Evolutionary conservation across 116 monocot genomes (phyloP).

Genomic region (Iris pallida): DNA sequence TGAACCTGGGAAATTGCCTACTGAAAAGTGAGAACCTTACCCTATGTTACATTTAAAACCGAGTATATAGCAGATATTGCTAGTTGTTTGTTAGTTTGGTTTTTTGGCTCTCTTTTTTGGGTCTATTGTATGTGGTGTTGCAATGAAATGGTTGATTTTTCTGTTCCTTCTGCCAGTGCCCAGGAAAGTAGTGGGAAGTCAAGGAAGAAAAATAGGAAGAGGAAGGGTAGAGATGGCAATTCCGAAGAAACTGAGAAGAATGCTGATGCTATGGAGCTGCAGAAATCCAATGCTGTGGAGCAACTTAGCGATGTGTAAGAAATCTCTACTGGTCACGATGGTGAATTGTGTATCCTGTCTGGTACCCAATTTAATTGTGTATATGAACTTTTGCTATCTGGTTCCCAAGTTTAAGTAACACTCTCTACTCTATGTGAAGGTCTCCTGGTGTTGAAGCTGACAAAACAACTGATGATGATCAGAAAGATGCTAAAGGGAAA

Average conservation of each 20-base stretch:
- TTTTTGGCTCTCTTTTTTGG: background rate
- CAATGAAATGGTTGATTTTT: slow-evolving; percentile 12
- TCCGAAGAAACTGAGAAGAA: background rate
- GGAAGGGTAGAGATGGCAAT: slow-evolving; percentile 16
- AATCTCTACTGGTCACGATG: background rate
- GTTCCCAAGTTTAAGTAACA: too few relatives aligned
- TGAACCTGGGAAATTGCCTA: slow-evolving; percentile 17
- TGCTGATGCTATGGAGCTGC: background rate
- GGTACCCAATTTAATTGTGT: too few relatives aligned
- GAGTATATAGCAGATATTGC: too few relatives aligned
- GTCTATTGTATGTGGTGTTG: background rate
- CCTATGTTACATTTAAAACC: background rate
- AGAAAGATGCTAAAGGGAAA: slow-evolving; percentile 34
- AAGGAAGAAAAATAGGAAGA: slow-evolving; percentile 55
- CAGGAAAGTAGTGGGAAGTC: slow-evolving; percentile 9
- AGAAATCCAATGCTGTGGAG: too few relatives aligned
- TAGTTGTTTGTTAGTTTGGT: background rate
- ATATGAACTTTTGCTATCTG: background rate
- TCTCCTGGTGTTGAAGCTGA: background rate
- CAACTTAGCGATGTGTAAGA: too few relatives aligned
- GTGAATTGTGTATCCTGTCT: background rate
- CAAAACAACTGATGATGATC: slow-evolving; percentile 7
- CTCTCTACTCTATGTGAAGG: background rate
- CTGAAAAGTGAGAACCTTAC: slow-evolving; percentile 15
- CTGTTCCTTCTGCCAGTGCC: background rate